Evolutionary conservation across 768 basidiomycete species (phyloP), one percentile per base, ranked within the genome.

Genomic region (Macrolepiota albuminosa): DNA sequence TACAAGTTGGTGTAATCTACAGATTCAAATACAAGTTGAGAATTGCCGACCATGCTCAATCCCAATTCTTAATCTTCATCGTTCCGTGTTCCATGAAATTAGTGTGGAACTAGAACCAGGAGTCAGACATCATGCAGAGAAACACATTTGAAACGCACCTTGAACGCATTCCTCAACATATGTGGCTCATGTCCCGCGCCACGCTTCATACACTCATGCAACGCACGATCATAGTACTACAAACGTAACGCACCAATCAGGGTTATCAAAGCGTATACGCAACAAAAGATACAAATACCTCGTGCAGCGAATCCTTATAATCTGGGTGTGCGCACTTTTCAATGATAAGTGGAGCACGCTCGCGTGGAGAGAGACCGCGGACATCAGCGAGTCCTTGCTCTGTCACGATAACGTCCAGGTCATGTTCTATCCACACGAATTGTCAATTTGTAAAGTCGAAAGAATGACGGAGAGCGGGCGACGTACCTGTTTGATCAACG

Each of bases 361-460:
- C 78, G 33, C 80, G 70, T 0, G 80, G 80, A 10, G 77, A 75
- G 14, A 81, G 68, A 4, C 78, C 78, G 33, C 80, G 75, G 11
- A 81, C 68, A 60, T 81, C 79, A 37, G 78, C 79, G 9, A 80
- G 72, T 42, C 80, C 80, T 60, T 81, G 80, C 62, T 81, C 80
- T 2, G 80, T 80, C 18, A 81, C 78, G 55, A 81, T 61, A 24
- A 81, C 63, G 60, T 81, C 80, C 4, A 81, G 69, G 59, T 80
- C 80, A 58, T 81, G 80, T 64, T 81, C 80, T 77, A 37, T 18
- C 21, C 39, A 21, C 6, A 31, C 26, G 37, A 31, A 6, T 14
- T 11, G n/a, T 7, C 21, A 14, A 61, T 36, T 45, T 29, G 3
- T 26, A 33, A 11, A 4, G 26, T 21, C 8, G 4, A 29, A 0